Base-by-base conservation (phyloP, 1,139 yeast species). In the Yamadazyma buinensis region DNA sequence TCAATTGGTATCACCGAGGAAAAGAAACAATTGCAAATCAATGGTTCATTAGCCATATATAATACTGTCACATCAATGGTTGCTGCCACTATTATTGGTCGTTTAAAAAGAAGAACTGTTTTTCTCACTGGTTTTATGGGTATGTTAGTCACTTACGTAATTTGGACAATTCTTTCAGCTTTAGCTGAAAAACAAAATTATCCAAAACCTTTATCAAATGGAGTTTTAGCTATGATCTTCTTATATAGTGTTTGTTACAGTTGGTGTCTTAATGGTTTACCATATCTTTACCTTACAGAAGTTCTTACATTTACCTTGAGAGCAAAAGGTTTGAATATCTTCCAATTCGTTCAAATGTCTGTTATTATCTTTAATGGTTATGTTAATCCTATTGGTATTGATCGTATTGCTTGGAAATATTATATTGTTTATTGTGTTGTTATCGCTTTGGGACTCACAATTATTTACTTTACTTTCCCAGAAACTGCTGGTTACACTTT, bases 321-420 rank as follows among this genome's bases (percentile, higher is more conserved):
- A 54, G 64, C 72, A 27, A 67, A 66, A 47, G 75, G 74, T 35
- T 43, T 67, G 15, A 62, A 62, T 39, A 47, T 65, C 38, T 49
- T 49, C 46, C 48, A 55, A 30, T 41, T 60, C 20, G 46, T 58
- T 19, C 60, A 54, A 38, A 57, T 57, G 33, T 14, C 49, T 19
- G 42, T 45, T 12, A 35, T 47, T 26, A 26, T 52, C 22, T 54
- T 46, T 37, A 55, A 55, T 30, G 56, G 75, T 24, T 76, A 66
- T 49, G 78, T 75, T 33, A 75, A 75, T 47, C 74, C 80, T 7
- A 66, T 77, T 49, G 83, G 35, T 15, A 67, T 77, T 75, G 77
- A 67, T 37, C 69, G 69, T 25, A 70, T 75, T 43, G 64, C 62
- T 23, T 76, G 81, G 81, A 75, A 72, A 48, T 77, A 75, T 57